Percentiles rank a stretch among this genome's conserved stretches.
phyloP scores from a whole-genome alignment of 306 rosid species.

The Prunus campanulata region DNA sequence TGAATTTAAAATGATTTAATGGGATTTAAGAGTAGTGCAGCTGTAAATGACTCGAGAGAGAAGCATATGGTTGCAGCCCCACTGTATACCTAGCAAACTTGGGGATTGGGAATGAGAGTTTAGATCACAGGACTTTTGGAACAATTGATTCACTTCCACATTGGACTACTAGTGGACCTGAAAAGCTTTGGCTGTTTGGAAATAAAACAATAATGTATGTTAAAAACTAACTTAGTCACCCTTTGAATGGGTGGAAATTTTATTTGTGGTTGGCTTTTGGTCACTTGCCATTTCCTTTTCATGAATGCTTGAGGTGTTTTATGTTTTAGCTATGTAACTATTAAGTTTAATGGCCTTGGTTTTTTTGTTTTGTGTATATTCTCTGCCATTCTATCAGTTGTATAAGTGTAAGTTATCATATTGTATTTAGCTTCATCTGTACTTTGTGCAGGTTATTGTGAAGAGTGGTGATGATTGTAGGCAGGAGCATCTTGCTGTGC shows the following conservation, averaged over 20 bases:
- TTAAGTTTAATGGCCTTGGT: slow-evolving; percentile 10
- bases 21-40: neutral
- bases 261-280: neutral
- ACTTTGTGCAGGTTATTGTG: slow-evolving; percentile 67
- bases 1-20: neutral
- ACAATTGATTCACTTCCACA: neutral
- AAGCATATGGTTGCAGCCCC: neutral
- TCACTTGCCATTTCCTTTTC: neutral
- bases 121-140: neutral
- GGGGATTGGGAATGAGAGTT: neutral
- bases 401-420: slow-evolving; percentile 1
- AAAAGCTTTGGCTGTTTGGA: neutral
- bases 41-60: neutral
- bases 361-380: slow-evolving; percentile 14
- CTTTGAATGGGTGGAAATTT: slow-evolving; percentile 1
- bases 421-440: slow-evolving; percentile 21
- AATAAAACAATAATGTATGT: neutral
- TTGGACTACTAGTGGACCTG: neutral
- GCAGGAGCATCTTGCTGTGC: slow-evolving; percentile 99
- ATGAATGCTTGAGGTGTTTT: neutral
- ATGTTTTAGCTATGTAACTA: slow-evolving; percentile 3
- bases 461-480: slow-evolving; percentile 99
- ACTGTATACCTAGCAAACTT: neutral
- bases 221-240: neutral
- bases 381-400: neutral